Evolutionary conservation across 2,329 filamentous ascomycete genomes (phyloP).

Genomic region (Fusarium guadeloupense): DNA sequence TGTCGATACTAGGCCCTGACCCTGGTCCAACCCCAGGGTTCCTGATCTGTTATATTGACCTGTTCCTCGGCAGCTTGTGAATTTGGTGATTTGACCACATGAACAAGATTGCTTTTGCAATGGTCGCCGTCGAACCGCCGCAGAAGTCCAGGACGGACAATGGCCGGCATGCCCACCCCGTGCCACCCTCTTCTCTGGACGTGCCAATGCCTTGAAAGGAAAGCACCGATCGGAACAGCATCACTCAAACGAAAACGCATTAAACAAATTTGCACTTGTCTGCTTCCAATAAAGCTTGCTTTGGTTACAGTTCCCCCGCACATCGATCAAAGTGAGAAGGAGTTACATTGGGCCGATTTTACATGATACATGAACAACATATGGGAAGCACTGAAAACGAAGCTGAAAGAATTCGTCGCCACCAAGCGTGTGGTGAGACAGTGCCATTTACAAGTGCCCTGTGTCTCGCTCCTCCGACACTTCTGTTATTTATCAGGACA

Average conservation of each 20-base stretch:
- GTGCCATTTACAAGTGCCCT: not conserved
- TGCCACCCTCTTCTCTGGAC: not conserved
- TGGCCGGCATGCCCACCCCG: constrained; percentile 30
- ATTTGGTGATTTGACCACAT: constrained; percentile 26
- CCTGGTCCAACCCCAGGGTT: constrained; percentile 9
- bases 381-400: constrained; percentile 17
- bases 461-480: not conserved
- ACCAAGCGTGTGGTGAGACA: not conserved
- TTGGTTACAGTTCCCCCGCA: not conserved
- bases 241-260: constrained; percentile 1
- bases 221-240: constrained; percentile 24
- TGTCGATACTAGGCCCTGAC: constrained; percentile 1
- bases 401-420: constrained; percentile 9
- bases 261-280: constrained; percentile 4
- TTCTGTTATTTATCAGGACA: not conserved
- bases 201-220: constrained; percentile 11
- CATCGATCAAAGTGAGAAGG: not conserved
- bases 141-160: constrained; percentile 32
- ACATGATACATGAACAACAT: constrained; percentile 20
- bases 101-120: not conserved
- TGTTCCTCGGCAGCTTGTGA: constrained; percentile 45
- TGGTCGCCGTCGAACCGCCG: constrained; percentile 18
- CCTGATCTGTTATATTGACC: constrained; percentile 18
- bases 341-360: constrained; percentile 10
- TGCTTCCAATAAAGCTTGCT: constrained; percentile 23